phyloP scores from a whole-genome alignment of 306 rosid species.

The Gynostemma pentaphyllum region DNA sequence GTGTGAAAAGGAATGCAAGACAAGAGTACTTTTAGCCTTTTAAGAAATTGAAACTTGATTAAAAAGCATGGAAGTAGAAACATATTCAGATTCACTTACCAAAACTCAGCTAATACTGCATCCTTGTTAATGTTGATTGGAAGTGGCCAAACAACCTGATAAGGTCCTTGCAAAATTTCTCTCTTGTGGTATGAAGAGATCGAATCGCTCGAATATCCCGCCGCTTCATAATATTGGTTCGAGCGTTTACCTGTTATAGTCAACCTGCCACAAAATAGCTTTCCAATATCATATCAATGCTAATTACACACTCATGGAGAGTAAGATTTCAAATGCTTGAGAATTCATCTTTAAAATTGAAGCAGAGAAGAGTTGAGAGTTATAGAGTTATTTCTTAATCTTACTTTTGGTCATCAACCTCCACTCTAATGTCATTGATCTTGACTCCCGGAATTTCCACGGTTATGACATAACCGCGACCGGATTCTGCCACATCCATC shows the following conservation, averaged over 20 bases:
- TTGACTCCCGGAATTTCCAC: slow-evolving; percentile 76
- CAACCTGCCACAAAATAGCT: slow-evolving; percentile 31
- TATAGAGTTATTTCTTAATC: too few relatives aligned
- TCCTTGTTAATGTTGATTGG: slow-evolving; percentile 59
- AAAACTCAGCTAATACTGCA: slow-evolving; percentile 52
- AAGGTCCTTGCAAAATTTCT: slow-evolving; percentile 67
- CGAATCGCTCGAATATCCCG: slow-evolving; percentile 25
- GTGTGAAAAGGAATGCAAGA: background rate
- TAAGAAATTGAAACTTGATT: background rate
- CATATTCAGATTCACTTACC: slow-evolving; percentile 27
- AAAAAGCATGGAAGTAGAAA: background rate
- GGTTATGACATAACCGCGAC: slow-evolving; percentile 40
- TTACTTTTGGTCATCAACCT: slow-evolving; percentile 75
- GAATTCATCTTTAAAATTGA: background rate
- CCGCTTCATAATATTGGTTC: slow-evolving; percentile 17
- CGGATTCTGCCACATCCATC: slow-evolving; percentile 69
- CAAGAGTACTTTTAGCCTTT: background rate
- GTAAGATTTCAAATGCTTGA: background rate
- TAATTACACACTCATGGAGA: background rate
- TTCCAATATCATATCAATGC: background rate
- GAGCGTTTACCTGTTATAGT: slow-evolving; percentile 45
- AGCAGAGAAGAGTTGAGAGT: background rate
- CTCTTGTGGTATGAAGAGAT: slow-evolving; percentile 45
- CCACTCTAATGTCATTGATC: slow-evolving; percentile 56
- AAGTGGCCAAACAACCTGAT: slow-evolving; percentile 57